Conservation (phyloP, 305 asterid species). For the Withania somnifera region DNA sequence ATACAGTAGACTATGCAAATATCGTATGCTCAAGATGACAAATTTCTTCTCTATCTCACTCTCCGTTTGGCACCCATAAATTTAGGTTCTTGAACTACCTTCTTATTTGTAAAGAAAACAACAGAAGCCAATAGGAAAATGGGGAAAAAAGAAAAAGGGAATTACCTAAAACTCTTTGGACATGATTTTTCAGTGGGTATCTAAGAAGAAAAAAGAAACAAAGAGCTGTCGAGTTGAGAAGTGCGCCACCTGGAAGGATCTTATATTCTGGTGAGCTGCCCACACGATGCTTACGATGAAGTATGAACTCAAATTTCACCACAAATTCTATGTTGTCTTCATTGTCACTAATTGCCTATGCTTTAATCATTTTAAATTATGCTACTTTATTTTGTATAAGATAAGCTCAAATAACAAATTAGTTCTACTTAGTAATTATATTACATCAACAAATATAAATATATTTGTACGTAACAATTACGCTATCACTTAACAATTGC, state of each 20-base stretch:
- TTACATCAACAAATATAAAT: background rate
- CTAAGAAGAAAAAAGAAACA: background rate
- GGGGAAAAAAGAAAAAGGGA: background rate
- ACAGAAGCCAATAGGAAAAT: background rate
- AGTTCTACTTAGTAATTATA: background rate
- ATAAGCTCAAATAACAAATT: too few species aligned
- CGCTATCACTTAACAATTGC: too few species aligned
- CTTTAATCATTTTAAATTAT: background rate
- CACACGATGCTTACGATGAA: slow-evolving; percentile 7
- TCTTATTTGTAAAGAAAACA: background rate
- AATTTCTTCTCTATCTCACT: background rate
- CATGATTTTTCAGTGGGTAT: background rate
- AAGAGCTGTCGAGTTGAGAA: background rate
- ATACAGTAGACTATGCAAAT: too few species aligned
- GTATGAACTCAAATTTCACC: background rate
- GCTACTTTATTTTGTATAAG: background rate
- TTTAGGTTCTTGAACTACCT: background rate
- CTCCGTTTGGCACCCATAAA: background rate
- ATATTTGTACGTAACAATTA: too few species aligned
- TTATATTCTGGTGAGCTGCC: slow-evolving; percentile 18
- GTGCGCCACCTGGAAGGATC: background rate
- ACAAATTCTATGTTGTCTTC: background rate
- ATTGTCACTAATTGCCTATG: background rate
- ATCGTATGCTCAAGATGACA: background rate
- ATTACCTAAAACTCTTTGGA: background rate